These are phyloP conservation scores for Brassica hybrid DNA, from an alignment of 441 rosid genomes.

Conservation along the genomic window DNA sequence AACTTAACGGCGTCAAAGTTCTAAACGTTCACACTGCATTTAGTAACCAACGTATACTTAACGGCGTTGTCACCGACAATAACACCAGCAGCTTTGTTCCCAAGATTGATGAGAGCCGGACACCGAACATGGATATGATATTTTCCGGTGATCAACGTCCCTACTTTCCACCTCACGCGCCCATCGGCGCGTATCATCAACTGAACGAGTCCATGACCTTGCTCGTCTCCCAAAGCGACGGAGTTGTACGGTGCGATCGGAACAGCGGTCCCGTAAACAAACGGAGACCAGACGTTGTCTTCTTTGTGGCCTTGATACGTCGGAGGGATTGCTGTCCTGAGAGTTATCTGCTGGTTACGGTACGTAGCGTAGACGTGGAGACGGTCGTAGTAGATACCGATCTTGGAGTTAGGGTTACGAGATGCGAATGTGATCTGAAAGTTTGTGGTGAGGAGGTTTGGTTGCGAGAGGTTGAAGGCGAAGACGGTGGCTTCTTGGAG, in stretches of 20 bases:
- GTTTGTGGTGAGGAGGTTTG: constrained; percentile 74
- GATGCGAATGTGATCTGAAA: constrained; percentile 80
- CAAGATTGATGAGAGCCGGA: constrained; percentile 58
- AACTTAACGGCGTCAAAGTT: constrained; percentile 35
- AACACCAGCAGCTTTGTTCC: constrained; percentile 49
- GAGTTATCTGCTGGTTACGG: constrained; percentile 79
- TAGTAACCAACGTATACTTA: constrained; percentile 56
- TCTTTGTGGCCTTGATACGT: constrained; percentile 90
- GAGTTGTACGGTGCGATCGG: constrained; percentile 82
- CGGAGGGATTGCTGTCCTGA: constrained; percentile 57
- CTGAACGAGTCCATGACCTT: constrained; percentile 50
- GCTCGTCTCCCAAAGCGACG: constrained; percentile 52
- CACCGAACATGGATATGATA: constrained; percentile 72
- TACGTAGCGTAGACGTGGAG: constrained; percentile 76
- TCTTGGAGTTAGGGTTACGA: constrained; percentile 78
- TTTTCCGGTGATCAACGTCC: constrained; percentile 58
- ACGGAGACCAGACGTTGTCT: constrained; percentile 77
- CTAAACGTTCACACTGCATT: constrained; percentile 76
- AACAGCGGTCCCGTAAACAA: constrained; percentile 58
- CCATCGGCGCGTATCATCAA: constrained; percentile 78
- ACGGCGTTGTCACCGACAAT: constrained; percentile 60
- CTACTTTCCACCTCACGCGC: constrained; percentile 84
- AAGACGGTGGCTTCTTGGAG: constrained; percentile 92
- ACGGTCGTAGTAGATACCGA: constrained; percentile 86
- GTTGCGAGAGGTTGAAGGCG: constrained; percentile 73